phyloP scores from a whole-genome alignment of 2,329 filamentous ascomycete species.

The Diaporthe ampelina region DNA sequence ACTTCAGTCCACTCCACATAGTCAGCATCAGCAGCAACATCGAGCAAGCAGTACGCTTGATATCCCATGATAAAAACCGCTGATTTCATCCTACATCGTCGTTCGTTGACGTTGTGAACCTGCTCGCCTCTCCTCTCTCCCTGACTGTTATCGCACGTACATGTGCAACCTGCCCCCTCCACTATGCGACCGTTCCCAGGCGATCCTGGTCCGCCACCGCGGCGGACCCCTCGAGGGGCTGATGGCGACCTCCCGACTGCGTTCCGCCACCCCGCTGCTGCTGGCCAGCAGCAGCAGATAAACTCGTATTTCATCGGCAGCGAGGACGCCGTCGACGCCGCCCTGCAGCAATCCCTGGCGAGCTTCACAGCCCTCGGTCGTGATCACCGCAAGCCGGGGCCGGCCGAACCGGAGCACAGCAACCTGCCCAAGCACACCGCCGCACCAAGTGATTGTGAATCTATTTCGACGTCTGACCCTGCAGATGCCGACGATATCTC shows the following conservation, averaged over 20 bases:
- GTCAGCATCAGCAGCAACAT: not conserved
- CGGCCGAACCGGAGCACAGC: slow-evolving; percentile 31
- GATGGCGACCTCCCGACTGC: slow-evolving; percentile 52
- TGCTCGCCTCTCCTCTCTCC: not conserved
- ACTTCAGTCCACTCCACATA: slow-evolving; percentile 10
- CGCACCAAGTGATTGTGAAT: slow-evolving; percentile 34
- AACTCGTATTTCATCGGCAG: slow-evolving; percentile 64
- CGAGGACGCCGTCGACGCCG: slow-evolving; percentile 62
- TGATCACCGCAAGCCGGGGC: slow-evolving; percentile 51
- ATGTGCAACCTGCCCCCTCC: slow-evolving; percentile 35
- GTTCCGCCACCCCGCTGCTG: slow-evolving; percentile 49
- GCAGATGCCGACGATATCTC: slow-evolving; percentile 38
- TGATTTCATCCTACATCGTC: slow-evolving; percentile 7
- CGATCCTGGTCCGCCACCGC: slow-evolving; percentile 55
- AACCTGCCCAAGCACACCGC: slow-evolving; percentile 35
- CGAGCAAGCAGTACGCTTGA: not conserved
- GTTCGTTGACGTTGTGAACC: slow-evolving; percentile 14
- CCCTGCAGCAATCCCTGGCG: slow-evolving; percentile 49
- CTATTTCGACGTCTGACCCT: slow-evolving; percentile 25
- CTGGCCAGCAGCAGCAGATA: slow-evolving; percentile 57
- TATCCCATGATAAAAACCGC: slow-evolving; percentile 33
- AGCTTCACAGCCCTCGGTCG: slow-evolving; percentile 48
- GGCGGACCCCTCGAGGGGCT: slow-evolving; percentile 55
- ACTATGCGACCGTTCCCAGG: slow-evolving; percentile 62
- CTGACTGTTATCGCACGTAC: slow-evolving; percentile 20